Percentiles rank a stretch among this genome's conserved stretches.
These are phyloP conservation scores for Albugo laibachii DNA, from an alignment of 352 stramenopile species.

Conservation along the genomic window DNA sequence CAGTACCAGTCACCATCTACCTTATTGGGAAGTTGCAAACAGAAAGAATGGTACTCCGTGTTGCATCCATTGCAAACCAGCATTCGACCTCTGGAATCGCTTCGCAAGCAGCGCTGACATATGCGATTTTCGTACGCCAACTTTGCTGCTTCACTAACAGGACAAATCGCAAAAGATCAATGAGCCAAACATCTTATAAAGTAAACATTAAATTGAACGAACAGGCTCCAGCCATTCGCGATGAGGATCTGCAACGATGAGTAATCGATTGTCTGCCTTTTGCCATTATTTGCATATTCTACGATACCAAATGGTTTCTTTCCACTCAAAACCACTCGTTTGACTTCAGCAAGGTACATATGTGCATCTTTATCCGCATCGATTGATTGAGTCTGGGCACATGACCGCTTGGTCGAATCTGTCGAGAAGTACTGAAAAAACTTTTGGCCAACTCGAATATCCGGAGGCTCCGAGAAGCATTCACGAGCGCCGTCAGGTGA, in stretches of 20 bases:
- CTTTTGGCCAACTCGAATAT: slow-evolving; percentile 36
- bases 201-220: not conserved
- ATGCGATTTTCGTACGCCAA: slow-evolving; percentile 61
- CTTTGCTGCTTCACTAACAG: slow-evolving; percentile 30
- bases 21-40: slow-evolving; percentile 31
- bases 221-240: slow-evolving; percentile 59
- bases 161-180: not conserved
- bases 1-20: slow-evolving; percentile 69
- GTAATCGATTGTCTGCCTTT: slow-evolving; percentile 34
- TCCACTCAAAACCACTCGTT: slow-evolving; percentile 26
- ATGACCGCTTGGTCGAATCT: not conserved
- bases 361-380: too few species aligned
- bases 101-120: slow-evolving; percentile 60
- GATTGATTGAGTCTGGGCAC: too few species aligned
- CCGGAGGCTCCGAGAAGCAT: slow-evolving; percentile 20
- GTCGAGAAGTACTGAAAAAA: slow-evolving; percentile 61
- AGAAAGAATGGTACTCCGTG: slow-evolving; percentile 64
- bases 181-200: not conserved
- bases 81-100: slow-evolving; percentile 62
- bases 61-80: slow-evolving; percentile 69
- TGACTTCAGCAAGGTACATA: slow-evolving; percentile 26
- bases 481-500: slow-evolving; percentile 29
- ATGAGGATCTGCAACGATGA: slow-evolving; percentile 59
- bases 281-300: slow-evolving; percentile 24
- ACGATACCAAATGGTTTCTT: slow-evolving; percentile 63